Evolutionary conservation across 139 green algal genomes (phyloP).

Genomic region (Tetradesmus obliquus): DNA sequence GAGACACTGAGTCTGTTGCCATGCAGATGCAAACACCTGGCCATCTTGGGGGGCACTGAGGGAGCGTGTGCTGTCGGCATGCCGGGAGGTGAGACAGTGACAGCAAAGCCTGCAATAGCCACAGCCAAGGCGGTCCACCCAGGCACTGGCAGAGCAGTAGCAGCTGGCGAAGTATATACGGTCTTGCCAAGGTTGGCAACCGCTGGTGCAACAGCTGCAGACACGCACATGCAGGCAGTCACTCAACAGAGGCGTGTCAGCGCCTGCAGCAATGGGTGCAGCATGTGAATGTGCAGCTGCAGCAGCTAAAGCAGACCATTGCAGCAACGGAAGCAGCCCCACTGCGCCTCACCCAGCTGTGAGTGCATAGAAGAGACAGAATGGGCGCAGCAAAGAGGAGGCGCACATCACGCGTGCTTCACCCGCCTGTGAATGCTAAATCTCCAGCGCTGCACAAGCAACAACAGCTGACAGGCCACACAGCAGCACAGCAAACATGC

Average conservation of each 20-base stretch:
- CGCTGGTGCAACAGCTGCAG: no score
- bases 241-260: no score
- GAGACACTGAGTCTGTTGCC: neutral
- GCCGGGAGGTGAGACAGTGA: constrained; percentile 62
- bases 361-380: no score
- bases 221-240: no score
- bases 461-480: neutral
- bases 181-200: no score
- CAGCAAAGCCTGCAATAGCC: neutral
- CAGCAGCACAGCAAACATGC: neutral
- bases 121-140: neutral
- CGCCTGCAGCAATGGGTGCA: no score
- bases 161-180: neutral
- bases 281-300: neutral
- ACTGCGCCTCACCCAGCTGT: neutral
- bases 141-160: neutral
- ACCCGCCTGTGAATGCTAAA: neutral
- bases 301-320: neutral
- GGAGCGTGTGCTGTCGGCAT: constrained; percentile 77
- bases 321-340: neutral
- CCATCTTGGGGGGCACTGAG: constrained; percentile 83
- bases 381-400: no score
- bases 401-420: neutral
- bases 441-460: neutral
- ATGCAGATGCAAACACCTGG: constrained; percentile 81